Percentiles rank a stretch among this genome's conserved stretches.
phyloP scores from a whole-genome alignment of 2,329 filamentous ascomycete genomes.

The Cadophora sp. region DNA sequence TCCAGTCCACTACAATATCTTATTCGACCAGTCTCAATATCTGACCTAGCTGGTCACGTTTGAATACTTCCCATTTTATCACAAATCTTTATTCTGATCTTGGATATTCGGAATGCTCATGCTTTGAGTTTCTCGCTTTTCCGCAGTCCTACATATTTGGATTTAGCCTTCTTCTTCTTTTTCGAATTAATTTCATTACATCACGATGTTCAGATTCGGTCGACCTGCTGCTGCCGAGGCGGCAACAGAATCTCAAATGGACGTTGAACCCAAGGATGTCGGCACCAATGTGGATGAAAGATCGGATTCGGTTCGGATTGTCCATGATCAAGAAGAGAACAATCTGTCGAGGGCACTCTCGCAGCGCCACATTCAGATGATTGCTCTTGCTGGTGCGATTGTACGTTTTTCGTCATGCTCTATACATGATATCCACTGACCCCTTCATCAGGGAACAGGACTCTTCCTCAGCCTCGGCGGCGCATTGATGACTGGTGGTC shows the following conservation, averaged over 20 bases:
- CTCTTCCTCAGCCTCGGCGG: slow-evolving; percentile 58
- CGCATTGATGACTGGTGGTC: slow-evolving; percentile 55
- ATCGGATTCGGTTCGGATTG: slow-evolving; percentile 39
- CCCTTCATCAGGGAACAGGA: slow-evolving; percentile 53
- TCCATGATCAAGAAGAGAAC: slow-evolving; percentile 55
- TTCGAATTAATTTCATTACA: neutral
- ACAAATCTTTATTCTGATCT: neutral
- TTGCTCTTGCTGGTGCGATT: slow-evolving; percentile 52
- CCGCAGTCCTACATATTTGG: neutral
- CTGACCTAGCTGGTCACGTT: too few relatives aligned
- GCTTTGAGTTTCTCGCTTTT: neutral
- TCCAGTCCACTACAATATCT: too few relatives aligned
- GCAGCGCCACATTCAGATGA: slow-evolving; percentile 52
- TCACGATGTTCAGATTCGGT: slow-evolving; percentile 4
- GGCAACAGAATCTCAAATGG: neutral
- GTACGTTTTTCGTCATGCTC: slow-evolving; percentile 43
- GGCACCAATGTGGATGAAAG: neutral
- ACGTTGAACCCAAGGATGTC: slow-evolving; percentile 2
- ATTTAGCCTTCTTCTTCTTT: neutral
- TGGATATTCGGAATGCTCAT: neutral
- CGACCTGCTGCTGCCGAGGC: slow-evolving; percentile 1
- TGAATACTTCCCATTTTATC: neutral
- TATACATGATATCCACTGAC: slow-evolving; percentile 16
- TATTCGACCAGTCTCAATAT: neutral
- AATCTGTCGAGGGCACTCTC: slow-evolving; percentile 50